Evolutionary conservation across 768 basidiomycete genomes (phyloP), one percentile per base, ranked within the genome.

Genomic region (Boletus tylopilopsis): DNA sequence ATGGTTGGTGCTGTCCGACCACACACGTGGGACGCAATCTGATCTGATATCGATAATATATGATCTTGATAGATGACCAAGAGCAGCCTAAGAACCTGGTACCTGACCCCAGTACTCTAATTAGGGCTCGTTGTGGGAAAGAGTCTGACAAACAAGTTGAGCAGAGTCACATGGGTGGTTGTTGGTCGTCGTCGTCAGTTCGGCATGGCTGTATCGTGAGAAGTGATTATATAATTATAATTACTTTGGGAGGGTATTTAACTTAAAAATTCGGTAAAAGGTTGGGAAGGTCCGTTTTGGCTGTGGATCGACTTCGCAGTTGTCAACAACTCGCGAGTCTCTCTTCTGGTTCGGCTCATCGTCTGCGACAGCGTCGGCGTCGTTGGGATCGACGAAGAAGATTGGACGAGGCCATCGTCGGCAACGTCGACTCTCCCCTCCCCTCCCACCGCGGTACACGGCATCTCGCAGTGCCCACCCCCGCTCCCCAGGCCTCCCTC

Each of bases 271-370:
- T 18, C 30, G 47, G 16, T 16, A n/a, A 23, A 19, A 27, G 34
- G 37, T 58, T 57, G 18, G 37, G 44, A 42, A 67, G 58, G 56
- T 54, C 62, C 53, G 66, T 67, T 61, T 64, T 62, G 67, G 67
- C 68, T 68, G 66, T 69, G 74, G 73, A 74, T 75, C 73, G 73
- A 75, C 71, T 60, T 61, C 63, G 61, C 67, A 12, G 29, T 67
- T 60, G 69, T 64, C 64, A 66, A 38, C 55, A 57, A 55, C 60
- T 60, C n/a, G n/a, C n/a, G n/a, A n/a, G n/a, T n/a, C 57, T 64
- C 60, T 64, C 59, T 65, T 63, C 58, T 58, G 55, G 51, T 44
- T 58, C 61, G 55, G 47, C 63, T 62, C 63, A 56, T 66, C 68
- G 60, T 67, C 68, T 64, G 62, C 72, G 70, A 73, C 73, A 70